Conservation (phyloP, 164 flowering plant species). For the Piper longum region DNA sequence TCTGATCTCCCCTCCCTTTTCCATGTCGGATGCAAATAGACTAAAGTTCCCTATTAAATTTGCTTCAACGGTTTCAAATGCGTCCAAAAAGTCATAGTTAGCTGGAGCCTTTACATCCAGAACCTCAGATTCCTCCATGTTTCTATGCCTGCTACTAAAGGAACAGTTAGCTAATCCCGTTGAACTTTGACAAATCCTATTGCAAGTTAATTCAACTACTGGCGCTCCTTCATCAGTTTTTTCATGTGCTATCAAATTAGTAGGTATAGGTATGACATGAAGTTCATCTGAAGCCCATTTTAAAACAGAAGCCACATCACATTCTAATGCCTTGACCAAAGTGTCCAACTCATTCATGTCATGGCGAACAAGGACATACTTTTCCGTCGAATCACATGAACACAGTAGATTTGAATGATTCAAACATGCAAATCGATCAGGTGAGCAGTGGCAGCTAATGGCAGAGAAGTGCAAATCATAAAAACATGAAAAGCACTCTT, state of each 20-base stretch:
- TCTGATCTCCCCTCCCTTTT: slow-evolving; percentile 7
- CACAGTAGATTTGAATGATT: slow-evolving; percentile 47
- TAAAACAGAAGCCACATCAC: slow-evolving; percentile 24
- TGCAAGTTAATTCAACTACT: neutral
- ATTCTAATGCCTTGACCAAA: slow-evolving; percentile 60
- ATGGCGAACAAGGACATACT: slow-evolving; percentile 38
- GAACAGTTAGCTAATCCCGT: neutral
- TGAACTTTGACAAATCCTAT: neutral
- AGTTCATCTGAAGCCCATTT: slow-evolving; percentile 28
- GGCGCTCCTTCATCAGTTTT: slow-evolving; percentile 1
- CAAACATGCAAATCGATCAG: slow-evolving; percentile 62
- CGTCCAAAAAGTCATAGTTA: slow-evolving; percentile 9
- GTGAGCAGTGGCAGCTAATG: slow-evolving; percentile 53
- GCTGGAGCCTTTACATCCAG: slow-evolving; percentile 12
- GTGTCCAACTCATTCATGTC: slow-evolving; percentile 31
- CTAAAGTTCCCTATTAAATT: slow-evolving; percentile 7
- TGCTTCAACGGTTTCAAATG: slow-evolving; percentile 17
- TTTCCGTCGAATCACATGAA: slow-evolving; percentile 34
- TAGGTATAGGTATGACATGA: slow-evolving; percentile 3
- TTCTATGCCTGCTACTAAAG: neutral
- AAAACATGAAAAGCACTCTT: slow-evolving; percentile 68
- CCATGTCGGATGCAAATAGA: slow-evolving; percentile 4
- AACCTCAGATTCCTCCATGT: slow-evolving; percentile 1
- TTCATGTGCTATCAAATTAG: neutral
- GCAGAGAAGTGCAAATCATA: slow-evolving; percentile 74